These are phyloP conservation scores for Cercospora sp. DNA, from an alignment of 2,329 filamentous ascomycete genomes.

Conservation along the genomic window DNA sequence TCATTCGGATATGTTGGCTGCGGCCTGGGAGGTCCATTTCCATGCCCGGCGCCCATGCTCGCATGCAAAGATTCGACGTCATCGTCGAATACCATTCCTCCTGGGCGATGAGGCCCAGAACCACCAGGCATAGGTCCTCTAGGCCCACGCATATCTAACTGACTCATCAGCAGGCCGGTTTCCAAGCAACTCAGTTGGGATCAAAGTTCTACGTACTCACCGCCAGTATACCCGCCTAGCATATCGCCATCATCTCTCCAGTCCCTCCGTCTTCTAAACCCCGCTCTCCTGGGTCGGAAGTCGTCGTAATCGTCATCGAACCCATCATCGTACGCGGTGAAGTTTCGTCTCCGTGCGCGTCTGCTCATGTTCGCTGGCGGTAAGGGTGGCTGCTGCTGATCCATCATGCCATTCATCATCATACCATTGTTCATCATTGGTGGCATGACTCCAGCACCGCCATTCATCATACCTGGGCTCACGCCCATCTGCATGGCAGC, in stretches of 20 bases:
- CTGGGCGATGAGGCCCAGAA: background rate
- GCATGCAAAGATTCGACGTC: background rate
- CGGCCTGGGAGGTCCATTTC: background rate
- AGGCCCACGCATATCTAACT: conserved; percentile 15
- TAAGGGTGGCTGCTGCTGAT: background rate
- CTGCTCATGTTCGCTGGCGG: conserved; percentile 6
- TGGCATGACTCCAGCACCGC: conserved; percentile 5
- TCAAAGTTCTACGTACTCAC: conserved; percentile 24
- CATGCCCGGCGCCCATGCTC: background rate
- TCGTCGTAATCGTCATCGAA: conserved; percentile 23
- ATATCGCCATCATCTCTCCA: conserved; percentile 22
- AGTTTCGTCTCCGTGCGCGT: conserved; percentile 16
- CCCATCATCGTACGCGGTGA: conserved; percentile 13
- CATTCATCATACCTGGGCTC: conserved; percentile 18
- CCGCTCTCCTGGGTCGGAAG: conserved; percentile 6
- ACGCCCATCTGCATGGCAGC: conserved; percentile 11
- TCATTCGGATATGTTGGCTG: background rate
- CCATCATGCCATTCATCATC: conserved; percentile 18
- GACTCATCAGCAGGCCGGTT: background rate
- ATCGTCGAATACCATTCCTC: conserved; percentile 7
- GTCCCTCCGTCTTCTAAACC: conserved; percentile 11
- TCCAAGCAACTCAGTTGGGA: background rate
- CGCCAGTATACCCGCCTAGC: conserved; percentile 21
- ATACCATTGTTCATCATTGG: conserved; percentile 8
- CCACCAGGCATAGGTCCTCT: conserved; percentile 17